Percentiles rank a stretch among this genome's conserved stretches.
phyloP scores from a whole-genome alignment of 202 grass and related monocot genomes.

The Setaria italica region DNA sequence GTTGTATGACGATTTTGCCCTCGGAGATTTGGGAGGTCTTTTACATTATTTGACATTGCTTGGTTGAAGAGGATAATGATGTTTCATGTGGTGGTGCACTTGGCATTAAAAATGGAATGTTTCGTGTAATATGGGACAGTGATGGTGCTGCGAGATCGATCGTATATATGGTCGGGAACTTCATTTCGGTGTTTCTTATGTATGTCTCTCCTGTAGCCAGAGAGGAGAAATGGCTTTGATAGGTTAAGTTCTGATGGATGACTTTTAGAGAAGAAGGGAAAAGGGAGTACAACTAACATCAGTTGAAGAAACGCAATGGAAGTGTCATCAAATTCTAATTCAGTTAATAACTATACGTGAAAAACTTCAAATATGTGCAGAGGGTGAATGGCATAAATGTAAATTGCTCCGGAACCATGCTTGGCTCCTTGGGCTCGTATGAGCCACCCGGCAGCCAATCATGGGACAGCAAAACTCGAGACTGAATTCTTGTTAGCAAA shows the following conservation, averaged over 20 bases:
- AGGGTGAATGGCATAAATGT: not conserved
- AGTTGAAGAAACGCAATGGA: not conserved
- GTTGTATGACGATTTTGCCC: not conserved
- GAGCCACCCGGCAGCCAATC: slow-evolving; percentile 3
- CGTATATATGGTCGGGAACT: not conserved
- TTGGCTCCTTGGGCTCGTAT: not conserved
- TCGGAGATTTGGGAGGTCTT: not conserved
- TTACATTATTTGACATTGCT: not conserved
- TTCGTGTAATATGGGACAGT: too few relatives aligned
- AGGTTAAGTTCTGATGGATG: not conserved
- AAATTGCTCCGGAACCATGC: not conserved
- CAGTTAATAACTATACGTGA: too few relatives aligned
- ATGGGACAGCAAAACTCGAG: not conserved
- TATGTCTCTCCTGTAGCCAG: not conserved
- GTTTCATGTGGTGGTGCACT: not conserved
- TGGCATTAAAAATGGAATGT: not conserved
- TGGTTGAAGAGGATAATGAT: not conserved
- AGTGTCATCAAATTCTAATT: too few relatives aligned
- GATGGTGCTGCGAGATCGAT: too few relatives aligned
- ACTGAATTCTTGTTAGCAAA: not conserved
- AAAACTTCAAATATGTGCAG: too few relatives aligned
- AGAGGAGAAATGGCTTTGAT: not conserved
- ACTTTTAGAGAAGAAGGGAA: not conserved
- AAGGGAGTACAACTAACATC: not conserved
- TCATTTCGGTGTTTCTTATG: not conserved